A percentile compares a stretch with the other conserved stretches of the same genome.
These are phyloP conservation scores for Kluyveromyces aestuarii DNA, from an alignment of 805 yeast species.

Conservation along the genomic window DNA sequence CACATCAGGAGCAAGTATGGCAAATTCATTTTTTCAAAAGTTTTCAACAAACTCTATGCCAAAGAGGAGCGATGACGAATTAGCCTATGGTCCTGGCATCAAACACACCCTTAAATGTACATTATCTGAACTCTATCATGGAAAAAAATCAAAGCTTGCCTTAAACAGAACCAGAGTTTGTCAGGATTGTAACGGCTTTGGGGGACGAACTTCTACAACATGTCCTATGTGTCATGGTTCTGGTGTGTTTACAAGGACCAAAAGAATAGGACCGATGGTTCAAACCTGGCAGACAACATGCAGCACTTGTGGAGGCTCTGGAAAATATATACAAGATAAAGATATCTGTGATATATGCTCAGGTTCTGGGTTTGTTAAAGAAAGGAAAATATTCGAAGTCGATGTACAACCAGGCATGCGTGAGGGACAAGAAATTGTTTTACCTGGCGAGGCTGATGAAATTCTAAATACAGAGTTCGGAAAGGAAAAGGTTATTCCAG, in stretches of 20 bases:
- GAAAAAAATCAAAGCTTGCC: conserved; percentile 47
- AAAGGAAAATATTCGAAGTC: conserved; percentile 42
- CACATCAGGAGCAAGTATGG: background rate
- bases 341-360: conserved; percentile 35
- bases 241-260: conserved; percentile 34
- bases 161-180: conserved; percentile 45
- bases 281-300: conserved; percentile 39
- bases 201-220: conserved; percentile 29
- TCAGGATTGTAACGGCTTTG: conserved; percentile 41
- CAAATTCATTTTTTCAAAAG: background rate
- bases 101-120: conserved; percentile 45
- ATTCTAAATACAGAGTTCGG: conserved; percentile 32
- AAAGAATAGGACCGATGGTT: conserved; percentile 36
- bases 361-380: conserved; percentile 38
- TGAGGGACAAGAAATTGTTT: conserved; percentile 41
- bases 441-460: conserved; percentile 60
- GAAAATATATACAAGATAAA: conserved; percentile 25
- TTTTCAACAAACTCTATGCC: background rate
- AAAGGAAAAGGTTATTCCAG: conserved; percentile 39
- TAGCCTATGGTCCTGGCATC: conserved; percentile 40
- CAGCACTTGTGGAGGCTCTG: conserved; percentile 35
- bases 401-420: conserved; percentile 48
- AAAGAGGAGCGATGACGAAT: background rate
- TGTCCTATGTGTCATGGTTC: conserved; percentile 36
- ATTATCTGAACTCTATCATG: conserved; percentile 47